These are phyloP conservation scores for Ulvella scutata DNA, from an alignment of 139 green algal genomes.

Conservation along the genomic window DNA sequence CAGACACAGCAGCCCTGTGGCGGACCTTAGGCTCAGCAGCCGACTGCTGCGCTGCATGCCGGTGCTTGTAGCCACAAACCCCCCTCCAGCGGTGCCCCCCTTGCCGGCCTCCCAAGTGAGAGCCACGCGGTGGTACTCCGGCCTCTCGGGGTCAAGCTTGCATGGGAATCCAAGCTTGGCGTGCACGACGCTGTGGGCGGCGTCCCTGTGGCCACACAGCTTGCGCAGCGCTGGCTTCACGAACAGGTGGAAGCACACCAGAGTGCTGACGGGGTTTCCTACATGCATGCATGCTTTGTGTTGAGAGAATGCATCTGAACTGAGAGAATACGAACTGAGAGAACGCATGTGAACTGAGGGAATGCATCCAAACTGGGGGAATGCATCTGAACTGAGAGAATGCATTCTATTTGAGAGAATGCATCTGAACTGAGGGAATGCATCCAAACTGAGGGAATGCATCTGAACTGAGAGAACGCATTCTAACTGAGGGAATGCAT, in stretches of 20 bases:
- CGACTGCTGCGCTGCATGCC: constrained; percentile 88
- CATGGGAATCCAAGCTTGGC: constrained; percentile 26
- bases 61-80: constrained; percentile 50
- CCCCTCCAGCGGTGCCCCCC: neutral
- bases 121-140: constrained; percentile 83
- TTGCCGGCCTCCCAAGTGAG: constrained; percentile 46
- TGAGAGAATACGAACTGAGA: no score
- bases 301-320: no score
- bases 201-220: constrained; percentile 56
- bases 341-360: no score
- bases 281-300: constrained; percentile 11
- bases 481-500: no score
- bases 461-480: no score
- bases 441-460: no score
- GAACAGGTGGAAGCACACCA: constrained; percentile 87
- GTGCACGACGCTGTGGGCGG: constrained; percentile 47
- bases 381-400: no score
- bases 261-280: constrained; percentile 77
- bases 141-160: constrained; percentile 77
- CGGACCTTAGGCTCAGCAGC: constrained; percentile 56
- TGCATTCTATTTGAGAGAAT: no score
- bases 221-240: constrained; percentile 66
- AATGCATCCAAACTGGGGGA: no score
- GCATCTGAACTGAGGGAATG: no score
- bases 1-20: constrained; percentile 59